Conservation (phyloP, 352 stramenopile genomes). For the Globisporangium sylvaticum region DNA sequence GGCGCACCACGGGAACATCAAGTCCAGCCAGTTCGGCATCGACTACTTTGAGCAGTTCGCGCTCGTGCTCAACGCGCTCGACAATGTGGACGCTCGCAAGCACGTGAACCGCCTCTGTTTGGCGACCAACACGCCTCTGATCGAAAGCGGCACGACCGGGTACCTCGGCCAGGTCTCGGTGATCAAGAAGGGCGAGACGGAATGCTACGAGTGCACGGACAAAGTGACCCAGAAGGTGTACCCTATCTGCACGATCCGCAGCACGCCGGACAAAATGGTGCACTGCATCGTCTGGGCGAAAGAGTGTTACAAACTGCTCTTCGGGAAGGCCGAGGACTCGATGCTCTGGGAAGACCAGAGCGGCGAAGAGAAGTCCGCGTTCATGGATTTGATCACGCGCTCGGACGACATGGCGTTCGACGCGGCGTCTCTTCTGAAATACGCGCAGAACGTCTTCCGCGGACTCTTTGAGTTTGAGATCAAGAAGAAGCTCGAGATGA, state of each 20-base stretch:
- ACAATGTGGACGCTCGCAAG: conserved; percentile 98
- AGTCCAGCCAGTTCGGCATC: conserved; percentile 88
- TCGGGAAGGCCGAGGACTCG: conserved; percentile 80
- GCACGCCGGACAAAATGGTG: conserved; percentile 98
- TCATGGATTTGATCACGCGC: conserved; percentile 73
- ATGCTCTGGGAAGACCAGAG: conserved; percentile 94
- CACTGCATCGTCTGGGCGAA: conserved; percentile 99
- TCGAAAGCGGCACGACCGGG: conserved; percentile 98
- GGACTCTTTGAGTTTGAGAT: conserved; percentile 95
- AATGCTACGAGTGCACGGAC: conserved; percentile 99
- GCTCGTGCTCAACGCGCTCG: conserved; percentile 98
- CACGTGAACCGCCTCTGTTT: conserved; percentile 99
- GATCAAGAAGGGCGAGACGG: conserved; percentile 96
- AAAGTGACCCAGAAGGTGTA: conserved; percentile 96
- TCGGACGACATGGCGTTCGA: conserved; percentile 40
- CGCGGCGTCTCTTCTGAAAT: conserved; percentile 41
- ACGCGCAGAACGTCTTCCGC: conserved; percentile 76
- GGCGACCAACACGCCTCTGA: conserved; percentile 72
- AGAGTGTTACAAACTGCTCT: conserved; percentile 88
- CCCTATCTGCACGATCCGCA: conserved; percentile 99
- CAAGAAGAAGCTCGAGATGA: conserved; percentile 94
- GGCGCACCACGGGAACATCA: conserved; percentile 98
- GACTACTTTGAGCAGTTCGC: conserved; percentile 96
- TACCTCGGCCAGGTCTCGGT: conserved; percentile 98
- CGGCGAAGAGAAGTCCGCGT: conserved; percentile 81